Conservation (phyloP, 176 grass and related monocot genomes). For the Puccinellia tenuiflora region DNA sequence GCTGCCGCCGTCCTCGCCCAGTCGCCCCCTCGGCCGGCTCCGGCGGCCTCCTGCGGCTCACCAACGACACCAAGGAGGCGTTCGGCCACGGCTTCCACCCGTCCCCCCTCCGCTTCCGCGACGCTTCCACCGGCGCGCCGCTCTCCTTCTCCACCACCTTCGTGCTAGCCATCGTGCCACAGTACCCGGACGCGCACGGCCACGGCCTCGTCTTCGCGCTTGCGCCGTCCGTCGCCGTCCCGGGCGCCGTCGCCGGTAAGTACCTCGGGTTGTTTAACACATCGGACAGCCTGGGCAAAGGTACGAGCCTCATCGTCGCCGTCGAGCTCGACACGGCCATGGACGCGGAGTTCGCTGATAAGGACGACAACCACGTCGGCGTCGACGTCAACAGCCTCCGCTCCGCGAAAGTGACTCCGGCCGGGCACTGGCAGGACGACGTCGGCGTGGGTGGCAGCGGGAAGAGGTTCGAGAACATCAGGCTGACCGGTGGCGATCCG, state of each 20-base stretch:
- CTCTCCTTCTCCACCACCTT: conserved; percentile 75
- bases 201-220: conserved; percentile 70
- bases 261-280: conserved; percentile 63
- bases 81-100: conserved; percentile 62
- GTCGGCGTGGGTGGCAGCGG: not conserved
- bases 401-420: conserved; percentile 42
- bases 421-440: conserved; percentile 4
- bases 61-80: conserved; percentile 45
- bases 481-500: conserved; percentile 48
- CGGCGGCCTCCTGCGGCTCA: conserved; percentile 51
- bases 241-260: conserved; percentile 64
- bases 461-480: not conserved
- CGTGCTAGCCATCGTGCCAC: conserved; percentile 55
- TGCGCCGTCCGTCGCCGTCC: conserved; percentile 31
- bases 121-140: not conserved
- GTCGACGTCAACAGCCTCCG: conserved; percentile 55
- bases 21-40: too few relatives aligned
- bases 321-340: conserved; percentile 84
- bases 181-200: conserved; percentile 62
- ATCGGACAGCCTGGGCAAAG: conserved; percentile 43
- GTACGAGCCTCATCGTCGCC: conserved; percentile 61
- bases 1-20: conserved; percentile 31
- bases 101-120: conserved; percentile 27
- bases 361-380: conserved; percentile 83
- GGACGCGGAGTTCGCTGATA: conserved; percentile 79